Evolutionary conservation across 1,139 yeast genomes (phyloP).

Genomic region (Suhomyces coccinellae): DNA sequence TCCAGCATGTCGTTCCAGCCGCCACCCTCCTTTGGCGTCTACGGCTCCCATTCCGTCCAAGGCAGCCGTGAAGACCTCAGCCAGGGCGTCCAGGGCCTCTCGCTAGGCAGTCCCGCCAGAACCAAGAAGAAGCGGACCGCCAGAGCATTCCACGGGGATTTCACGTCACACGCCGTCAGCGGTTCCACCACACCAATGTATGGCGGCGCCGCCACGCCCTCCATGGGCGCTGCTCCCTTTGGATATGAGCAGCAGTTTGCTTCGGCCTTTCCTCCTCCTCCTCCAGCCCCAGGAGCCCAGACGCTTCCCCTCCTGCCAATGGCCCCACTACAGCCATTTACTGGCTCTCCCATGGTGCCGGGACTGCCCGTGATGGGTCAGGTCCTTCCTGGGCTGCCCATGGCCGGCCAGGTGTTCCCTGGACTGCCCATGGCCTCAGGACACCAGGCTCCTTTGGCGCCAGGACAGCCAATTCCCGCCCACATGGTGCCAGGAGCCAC

Average conservation of each 20-base stretch:
- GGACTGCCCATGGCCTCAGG: not conserved
- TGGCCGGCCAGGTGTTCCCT: not conserved
- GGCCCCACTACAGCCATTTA: not conserved
- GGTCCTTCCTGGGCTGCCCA: not conserved
- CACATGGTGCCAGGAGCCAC: not conserved
- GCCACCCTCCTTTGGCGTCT: slow-evolving; percentile 11
- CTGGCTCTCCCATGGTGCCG: not conserved
- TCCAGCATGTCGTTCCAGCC: slow-evolving; percentile 12
- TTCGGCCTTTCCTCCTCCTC: slow-evolving; percentile 1
- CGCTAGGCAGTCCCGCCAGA: slow-evolving; percentile 13
- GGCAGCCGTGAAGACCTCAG: slow-evolving; percentile 12
- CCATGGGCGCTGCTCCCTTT: not conserved
- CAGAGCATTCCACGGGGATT: slow-evolving; percentile 46
- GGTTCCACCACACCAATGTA: slow-evolving; percentile 8
- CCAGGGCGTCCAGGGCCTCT: slow-evolving; percentile 10
- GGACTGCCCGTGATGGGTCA: not conserved
- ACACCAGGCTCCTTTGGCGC: not conserved
- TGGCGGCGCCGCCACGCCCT: not conserved
- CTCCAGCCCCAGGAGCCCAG: not conserved
- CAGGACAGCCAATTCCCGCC: slow-evolving; percentile 4
- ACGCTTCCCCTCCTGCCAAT: not conserved
- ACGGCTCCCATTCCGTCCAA: slow-evolving; percentile 7
- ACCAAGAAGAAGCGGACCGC: slow-evolving; percentile 43
- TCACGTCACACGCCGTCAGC: slow-evolving; percentile 15
- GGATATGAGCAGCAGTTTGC: slow-evolving; percentile 1